These are phyloP conservation scores for Hyaloscypha finlandica DNA, from an alignment of 495 filamentous ascomycete species.

Conservation along the genomic window DNA sequence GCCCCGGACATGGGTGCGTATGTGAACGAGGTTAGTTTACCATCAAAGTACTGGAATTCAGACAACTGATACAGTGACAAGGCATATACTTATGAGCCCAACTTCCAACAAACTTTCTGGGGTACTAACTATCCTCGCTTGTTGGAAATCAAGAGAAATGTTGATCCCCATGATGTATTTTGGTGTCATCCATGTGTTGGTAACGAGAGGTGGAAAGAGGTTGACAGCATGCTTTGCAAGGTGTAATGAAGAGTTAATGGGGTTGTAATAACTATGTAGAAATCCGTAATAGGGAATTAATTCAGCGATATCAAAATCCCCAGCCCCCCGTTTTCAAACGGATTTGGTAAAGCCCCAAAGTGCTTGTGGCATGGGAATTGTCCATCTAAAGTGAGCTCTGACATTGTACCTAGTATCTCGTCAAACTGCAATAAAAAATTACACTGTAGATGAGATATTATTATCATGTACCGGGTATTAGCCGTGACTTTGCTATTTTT, in stretches of 20 bases:
- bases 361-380: too few species aligned
- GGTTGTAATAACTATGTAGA: too few species aligned
- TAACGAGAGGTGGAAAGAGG: constrained; percentile 58
- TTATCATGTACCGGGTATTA: too few species aligned
- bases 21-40: constrained; percentile 38
- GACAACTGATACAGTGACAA: constrained; percentile 28
- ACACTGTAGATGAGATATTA: too few species aligned
- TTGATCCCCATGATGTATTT: constrained; percentile 60
- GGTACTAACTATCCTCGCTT: constrained; percentile 51
- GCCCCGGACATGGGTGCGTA: constrained; percentile 26
- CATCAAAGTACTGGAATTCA: constrained; percentile 6
- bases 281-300: too few species aligned
- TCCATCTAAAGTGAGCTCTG: too few species aligned
- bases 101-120: constrained; percentile 53
- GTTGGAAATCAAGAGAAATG: constrained; percentile 48
- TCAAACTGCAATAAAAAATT: too few species aligned
- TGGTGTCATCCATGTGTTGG: constrained; percentile 63
- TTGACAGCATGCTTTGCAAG: constrained; percentile 36
- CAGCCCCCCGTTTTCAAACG: too few species aligned
- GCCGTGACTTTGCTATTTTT: too few species aligned
- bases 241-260: neutral
- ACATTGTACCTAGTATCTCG: too few species aligned
- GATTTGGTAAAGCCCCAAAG: too few species aligned
- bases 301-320: too few species aligned
- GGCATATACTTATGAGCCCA: constrained; percentile 48